Base-by-base conservation (phyloP, 768 basidiomycete species). In the Russula virescens region DNA sequence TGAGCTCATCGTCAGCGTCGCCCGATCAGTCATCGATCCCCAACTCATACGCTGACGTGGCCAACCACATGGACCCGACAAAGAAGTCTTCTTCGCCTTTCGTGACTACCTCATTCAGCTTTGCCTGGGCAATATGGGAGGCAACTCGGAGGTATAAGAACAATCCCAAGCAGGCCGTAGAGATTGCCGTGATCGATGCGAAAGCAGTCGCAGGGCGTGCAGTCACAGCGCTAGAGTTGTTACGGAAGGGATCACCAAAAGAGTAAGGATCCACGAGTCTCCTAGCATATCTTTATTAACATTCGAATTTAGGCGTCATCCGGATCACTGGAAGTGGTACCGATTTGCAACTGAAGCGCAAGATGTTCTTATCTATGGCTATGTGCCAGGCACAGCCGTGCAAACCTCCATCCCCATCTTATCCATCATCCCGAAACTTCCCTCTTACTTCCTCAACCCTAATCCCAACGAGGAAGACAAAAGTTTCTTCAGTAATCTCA, bases 51-150 rank as follows among this genome's bases (percentile, higher is more conserved):
- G 75, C 75, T 7, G 89, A 89, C 69, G 85, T 86, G 51, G 81
- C 78, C 55, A 78, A 75, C 64, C 85, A 91, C 69, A 82, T 91
- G 83, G 85, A 89, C 61, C 89, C 88, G 86, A 86, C 86, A 23
- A 88, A 85, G n/a, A 80, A 85, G 63, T 76, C 83, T 5, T 78
- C 81, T 21, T 91, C 89, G 0, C 78, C 83, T 5, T 91, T 82
- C 64, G 80, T 91, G 48, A 87, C 89, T 3, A 81, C 87, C 2
- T 89, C 89, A 6, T 90, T 91, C 71, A 90, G 86, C 75, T 88
- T 91, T 66, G 81, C 80, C 42, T 91, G 89, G 89, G 84, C 88
- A 9, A 78, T 91, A 42, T 91, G 88, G 88, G 89, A 91, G 71
- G 89, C 88, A 5, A 79, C 87, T 23, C 78, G 87, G 60, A 83